A percentile compares a stretch with the other conserved stretches of the same genome.
These are phyloP conservation scores for Alternaria consortialis DNA, from an alignment of 2,329 filamentous ascomycete genomes.

Conservation along the genomic window DNA sequence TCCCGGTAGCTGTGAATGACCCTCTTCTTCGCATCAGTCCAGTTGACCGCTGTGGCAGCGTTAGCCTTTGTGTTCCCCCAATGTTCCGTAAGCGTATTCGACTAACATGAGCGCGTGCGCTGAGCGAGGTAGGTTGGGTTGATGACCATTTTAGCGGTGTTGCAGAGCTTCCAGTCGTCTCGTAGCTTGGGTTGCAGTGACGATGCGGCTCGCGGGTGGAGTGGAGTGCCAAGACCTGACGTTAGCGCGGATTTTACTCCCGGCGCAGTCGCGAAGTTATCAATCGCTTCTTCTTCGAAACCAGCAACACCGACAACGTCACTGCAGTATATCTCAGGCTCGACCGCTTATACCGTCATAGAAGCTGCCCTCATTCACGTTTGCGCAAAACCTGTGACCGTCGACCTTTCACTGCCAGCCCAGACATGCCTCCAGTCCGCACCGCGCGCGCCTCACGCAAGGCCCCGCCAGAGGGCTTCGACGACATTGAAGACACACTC, in stretches of 20 bases:
- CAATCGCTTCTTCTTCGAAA: slow-evolving; percentile 17
- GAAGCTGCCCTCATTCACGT: not conserved
- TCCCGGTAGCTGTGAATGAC: slow-evolving; percentile 90
- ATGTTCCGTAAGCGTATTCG: slow-evolving; percentile 15
- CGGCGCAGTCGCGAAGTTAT: slow-evolving; percentile 29
- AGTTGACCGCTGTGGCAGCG: slow-evolving; percentile 75
- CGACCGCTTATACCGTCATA: not conserved
- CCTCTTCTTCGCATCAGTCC: slow-evolving; percentile 85
- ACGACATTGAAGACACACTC: slow-evolving; percentile 86
- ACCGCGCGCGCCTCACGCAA: slow-evolving; percentile 76
- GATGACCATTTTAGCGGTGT: slow-evolving; percentile 72
- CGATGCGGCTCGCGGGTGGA: slow-evolving; percentile 44
- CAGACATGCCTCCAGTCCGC: slow-evolving; percentile 77
- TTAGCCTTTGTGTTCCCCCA: slow-evolving; percentile 32
- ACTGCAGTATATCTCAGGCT: not conserved
- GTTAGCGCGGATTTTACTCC: slow-evolving; percentile 36
- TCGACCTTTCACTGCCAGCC: not conserved
- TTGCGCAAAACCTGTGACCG: not conserved
- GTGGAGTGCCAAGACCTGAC: slow-evolving; percentile 37
- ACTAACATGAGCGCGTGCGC: slow-evolving; percentile 62
- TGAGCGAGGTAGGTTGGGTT: slow-evolving; percentile 87
- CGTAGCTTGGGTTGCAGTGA: slow-evolving; percentile 36
- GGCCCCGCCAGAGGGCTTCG: slow-evolving; percentile 84
- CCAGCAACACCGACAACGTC: not conserved
- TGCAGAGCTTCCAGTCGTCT: slow-evolving; percentile 35